Conservation (phyloP, 306 rosid genomes). For the Psophocarpus tetragonolobus region DNA sequence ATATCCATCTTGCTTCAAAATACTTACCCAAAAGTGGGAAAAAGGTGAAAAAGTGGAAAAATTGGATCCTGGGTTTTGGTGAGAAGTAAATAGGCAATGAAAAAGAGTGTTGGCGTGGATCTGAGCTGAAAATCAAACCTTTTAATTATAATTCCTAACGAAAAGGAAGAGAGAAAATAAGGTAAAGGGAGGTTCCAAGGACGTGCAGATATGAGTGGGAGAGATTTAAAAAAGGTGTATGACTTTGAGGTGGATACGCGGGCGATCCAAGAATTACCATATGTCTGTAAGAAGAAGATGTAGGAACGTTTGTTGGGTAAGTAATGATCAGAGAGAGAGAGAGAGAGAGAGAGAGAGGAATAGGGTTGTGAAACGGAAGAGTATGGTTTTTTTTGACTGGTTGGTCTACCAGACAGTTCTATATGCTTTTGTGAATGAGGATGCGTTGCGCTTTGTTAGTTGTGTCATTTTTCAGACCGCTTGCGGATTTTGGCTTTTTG, state of each 20-base stretch:
- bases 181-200: neutral
- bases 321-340: neutral
- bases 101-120: neutral
- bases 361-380: neutral
- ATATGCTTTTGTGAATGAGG: neutral
- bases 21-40: slow-evolving; percentile 5
- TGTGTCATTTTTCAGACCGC: neutral
- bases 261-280: slow-evolving; percentile 40
- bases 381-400: slow-evolving; percentile 62
- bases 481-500: neutral
- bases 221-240: slow-evolving; percentile 31
- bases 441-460: slow-evolving; percentile 35
- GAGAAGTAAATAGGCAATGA: slow-evolving; percentile 19
- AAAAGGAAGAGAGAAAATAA: slow-evolving; percentile 10
- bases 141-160: neutral
- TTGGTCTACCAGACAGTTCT: slow-evolving; percentile 74
- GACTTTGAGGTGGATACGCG: slow-evolving; percentile 76
- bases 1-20: slow-evolving; percentile 6
- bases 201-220: slow-evolving; percentile 21
- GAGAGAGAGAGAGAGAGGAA: neutral
- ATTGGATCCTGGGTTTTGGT: slow-evolving; percentile 27
- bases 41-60: slow-evolving; percentile 18
- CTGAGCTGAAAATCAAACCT: slow-evolving; percentile 43
- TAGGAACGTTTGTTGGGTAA: slow-evolving; percentile 53
- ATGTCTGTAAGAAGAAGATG: slow-evolving; percentile 28